Evolutionary conservation across 768 basidiomycete genomes (phyloP).

Genomic region (Mycena amicta): DNA sequence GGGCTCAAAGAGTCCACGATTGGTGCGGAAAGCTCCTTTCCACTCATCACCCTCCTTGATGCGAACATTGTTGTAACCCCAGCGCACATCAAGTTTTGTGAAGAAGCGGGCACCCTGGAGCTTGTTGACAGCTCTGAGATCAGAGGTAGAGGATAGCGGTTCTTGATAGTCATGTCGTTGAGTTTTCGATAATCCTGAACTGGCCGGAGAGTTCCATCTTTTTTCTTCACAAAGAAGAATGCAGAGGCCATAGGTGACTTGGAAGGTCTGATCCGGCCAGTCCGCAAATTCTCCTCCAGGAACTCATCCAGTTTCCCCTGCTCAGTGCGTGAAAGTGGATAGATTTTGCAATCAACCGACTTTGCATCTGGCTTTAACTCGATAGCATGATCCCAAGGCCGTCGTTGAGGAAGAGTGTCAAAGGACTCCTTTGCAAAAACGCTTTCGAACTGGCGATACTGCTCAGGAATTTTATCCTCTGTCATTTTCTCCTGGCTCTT

Average conservation of each 20-base stretch:
- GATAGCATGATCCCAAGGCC: slow-evolving; percentile 40
- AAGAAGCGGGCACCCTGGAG: slow-evolving; percentile 29
- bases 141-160: slow-evolving; percentile 37
- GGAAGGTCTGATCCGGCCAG: slow-evolving; percentile 26
- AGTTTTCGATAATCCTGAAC: slow-evolving; percentile 29
- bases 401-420: slow-evolving; percentile 30
- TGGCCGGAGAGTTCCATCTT: slow-evolving; percentile 9
- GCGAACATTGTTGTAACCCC: slow-evolving; percentile 45
- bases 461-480: slow-evolving; percentile 2
- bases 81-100: slow-evolving; percentile 41
- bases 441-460: slow-evolving; percentile 8
- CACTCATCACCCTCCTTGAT: slow-evolving; percentile 46
- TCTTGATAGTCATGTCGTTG: slow-evolving; percentile 34
- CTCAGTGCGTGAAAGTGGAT: slow-evolving; percentile 35
- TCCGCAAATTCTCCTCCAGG: slow-evolving; percentile 30
- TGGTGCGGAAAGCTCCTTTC: slow-evolving; percentile 42
- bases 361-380: slow-evolving; percentile 31
- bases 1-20: slow-evolving; percentile 35
- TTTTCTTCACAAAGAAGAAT: slow-evolving; percentile 28
- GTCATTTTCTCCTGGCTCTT: neutral
- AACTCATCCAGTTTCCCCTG: slow-evolving; percentile 30
- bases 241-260: slow-evolving; percentile 27
- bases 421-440: slow-evolving; percentile 22
- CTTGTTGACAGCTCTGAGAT: slow-evolving; percentile 31
- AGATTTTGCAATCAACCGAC: slow-evolving; percentile 36